phyloP scores from a whole-genome alignment of 805 yeast genomes.

The Lachancea dasiensis region DNA sequence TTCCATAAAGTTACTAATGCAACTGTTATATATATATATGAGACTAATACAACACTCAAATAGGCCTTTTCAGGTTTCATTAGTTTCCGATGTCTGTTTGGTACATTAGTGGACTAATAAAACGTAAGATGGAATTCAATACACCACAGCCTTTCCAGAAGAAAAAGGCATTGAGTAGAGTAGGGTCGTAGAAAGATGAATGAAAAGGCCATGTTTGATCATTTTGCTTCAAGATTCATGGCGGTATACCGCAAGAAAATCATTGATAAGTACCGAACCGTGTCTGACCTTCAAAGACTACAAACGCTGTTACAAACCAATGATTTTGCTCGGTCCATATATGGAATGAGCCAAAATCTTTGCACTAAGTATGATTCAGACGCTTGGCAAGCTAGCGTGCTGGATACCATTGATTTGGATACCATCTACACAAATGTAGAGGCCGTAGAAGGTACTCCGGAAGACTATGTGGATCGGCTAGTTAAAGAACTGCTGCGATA shows the following conservation, averaged over 20 bases:
- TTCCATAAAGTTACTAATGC: conserved; percentile 14
- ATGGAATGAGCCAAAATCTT: conserved; percentile 17
- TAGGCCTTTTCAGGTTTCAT: conserved; percentile 6
- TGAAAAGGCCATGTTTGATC: neutral
- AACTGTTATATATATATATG: conserved; percentile 15
- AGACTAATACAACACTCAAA: conserved; percentile 7
- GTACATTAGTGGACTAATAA: neutral
- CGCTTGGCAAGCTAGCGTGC: conserved; percentile 46
- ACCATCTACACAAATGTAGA: conserved; percentile 44
- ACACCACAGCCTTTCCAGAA: too few species aligned
- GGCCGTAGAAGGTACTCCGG: conserved; percentile 24
- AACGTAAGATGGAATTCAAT: neutral
- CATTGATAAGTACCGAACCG: conserved; percentile 16
- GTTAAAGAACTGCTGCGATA: conserved; percentile 55
- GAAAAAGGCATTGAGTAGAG: too few species aligned
- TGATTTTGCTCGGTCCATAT: conserved; percentile 22
- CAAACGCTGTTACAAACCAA: conserved; percentile 17
- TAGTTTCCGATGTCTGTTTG: neutral
- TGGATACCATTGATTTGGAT: conserved; percentile 59
- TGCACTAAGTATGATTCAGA: conserved; percentile 38
- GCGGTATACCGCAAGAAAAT: conserved; percentile 18
- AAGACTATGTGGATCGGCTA: conserved; percentile 47
- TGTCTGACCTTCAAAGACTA: conserved; percentile 16
- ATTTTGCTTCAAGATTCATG: conserved; percentile 20
- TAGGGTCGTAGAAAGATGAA: neutral